A percentile compares a stretch with the other conserved stretches of the same genome.
phyloP scores from a whole-genome alignment of 192 early-diverging fungal species.

The Dimargaris cristalligena region DNA sequence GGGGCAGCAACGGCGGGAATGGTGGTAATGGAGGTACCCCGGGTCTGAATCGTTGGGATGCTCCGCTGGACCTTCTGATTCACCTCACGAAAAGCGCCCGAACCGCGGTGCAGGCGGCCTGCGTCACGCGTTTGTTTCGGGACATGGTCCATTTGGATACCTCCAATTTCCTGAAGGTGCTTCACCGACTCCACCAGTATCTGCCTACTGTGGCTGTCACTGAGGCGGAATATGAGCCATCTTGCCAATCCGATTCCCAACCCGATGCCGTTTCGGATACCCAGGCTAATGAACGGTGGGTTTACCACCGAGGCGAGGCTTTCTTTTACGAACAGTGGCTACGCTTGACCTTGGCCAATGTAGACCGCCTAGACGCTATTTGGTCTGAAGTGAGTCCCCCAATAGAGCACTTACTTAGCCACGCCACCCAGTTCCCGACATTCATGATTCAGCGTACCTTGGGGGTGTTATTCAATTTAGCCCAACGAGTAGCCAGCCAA shows the following conservation, averaged over 20 bases:
- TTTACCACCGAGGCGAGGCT: constrained; percentile 22
- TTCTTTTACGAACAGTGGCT: constrained; percentile 26
- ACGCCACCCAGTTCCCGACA: constrained; percentile 38
- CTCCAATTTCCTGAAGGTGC: too few species aligned
- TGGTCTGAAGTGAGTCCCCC: constrained; percentile 53
- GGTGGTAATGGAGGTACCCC: too few species aligned
- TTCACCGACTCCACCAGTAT: too few species aligned
- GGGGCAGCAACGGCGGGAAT: too few species aligned
- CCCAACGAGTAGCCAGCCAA: too few species aligned
- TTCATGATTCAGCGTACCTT: constrained; percentile 64
- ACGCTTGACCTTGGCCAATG: constrained; percentile 12
- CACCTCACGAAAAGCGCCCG: constrained; percentile 8
- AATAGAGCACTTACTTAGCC: constrained; percentile 51
- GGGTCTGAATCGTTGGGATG: constrained; percentile 1
- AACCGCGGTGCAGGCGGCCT: neutral
- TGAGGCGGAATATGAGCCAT: too few species aligned
- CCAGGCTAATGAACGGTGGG: neutral
- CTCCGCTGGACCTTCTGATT: constrained; percentile 6
- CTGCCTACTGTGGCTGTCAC: too few species aligned
- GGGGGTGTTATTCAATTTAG: constrained; percentile 50
- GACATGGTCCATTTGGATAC: too few species aligned
- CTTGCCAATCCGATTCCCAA: too few species aligned
- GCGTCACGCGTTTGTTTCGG: too few species aligned
- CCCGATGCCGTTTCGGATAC: neutral
- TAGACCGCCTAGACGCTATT: constrained; percentile 15